Conservation (phyloP, 1,284 basidiomycete species). For the Apiotrichum laibachii region DNA sequence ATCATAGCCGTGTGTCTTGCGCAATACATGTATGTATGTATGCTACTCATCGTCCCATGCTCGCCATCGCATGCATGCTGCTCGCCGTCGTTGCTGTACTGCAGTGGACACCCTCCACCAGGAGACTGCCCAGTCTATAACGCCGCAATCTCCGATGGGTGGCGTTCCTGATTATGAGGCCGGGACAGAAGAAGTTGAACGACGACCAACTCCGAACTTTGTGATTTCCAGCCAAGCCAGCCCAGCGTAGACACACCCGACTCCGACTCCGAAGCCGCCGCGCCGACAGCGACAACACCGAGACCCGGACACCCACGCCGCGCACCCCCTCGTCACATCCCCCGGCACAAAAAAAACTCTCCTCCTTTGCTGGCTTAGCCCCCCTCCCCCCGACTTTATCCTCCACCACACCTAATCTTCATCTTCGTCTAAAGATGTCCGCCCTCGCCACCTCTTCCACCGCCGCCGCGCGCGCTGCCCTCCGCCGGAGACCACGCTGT, state of each 20-base stretch:
- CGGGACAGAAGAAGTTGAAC: not conserved
- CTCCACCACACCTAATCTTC: conserved; percentile 1
- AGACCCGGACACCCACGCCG: not conserved
- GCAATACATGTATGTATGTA: not conserved
- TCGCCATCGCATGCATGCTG: too few species aligned
- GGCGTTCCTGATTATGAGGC: not conserved
- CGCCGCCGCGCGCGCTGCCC: conserved; percentile 3
- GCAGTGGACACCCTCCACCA: not conserved
- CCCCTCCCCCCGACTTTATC: not conserved
- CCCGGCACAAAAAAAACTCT: too few species aligned
- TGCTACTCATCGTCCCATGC: not conserved
- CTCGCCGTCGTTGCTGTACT: too few species aligned
- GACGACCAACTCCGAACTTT: not conserved
- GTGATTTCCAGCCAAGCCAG: not conserved
- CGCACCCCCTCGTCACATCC: not conserved
- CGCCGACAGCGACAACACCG: not conserved
- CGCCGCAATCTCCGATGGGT: not conserved
- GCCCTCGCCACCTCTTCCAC: not conserved
- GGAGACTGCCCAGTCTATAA: not conserved
- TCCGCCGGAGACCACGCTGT: conserved; percentile 5
- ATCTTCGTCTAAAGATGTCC: too few species aligned
- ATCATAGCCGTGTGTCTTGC: not conserved
- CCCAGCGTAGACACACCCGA: not conserved
- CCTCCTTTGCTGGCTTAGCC: too few species aligned
- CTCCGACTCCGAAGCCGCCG: not conserved